Evolutionary conservation across 2,329 filamentous ascomycete genomes (phyloP).

Genomic region (Epichloe brachyelytri): DNA sequence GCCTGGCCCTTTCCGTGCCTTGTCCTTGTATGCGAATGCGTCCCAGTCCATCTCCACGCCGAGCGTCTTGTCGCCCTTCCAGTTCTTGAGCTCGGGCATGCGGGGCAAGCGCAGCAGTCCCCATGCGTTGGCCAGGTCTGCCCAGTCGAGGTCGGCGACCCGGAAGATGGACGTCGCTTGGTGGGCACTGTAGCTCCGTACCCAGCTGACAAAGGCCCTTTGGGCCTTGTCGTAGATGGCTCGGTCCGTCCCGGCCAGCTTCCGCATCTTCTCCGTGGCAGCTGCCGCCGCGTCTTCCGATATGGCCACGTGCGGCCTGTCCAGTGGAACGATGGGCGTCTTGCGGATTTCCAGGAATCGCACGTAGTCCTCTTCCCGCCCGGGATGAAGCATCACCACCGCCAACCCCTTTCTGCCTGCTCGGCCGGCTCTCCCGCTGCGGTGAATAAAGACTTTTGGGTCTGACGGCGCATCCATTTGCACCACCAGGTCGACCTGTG

Average conservation of each 20-base stretch:
- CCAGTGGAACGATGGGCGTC: slow-evolving; percentile 61
- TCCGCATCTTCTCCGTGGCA: slow-evolving; percentile 48
- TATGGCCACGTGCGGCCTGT: slow-evolving; percentile 41
- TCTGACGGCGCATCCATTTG: slow-evolving; percentile 76
- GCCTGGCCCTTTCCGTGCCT: slow-evolving; percentile 54
- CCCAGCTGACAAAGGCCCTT: slow-evolving; percentile 85
- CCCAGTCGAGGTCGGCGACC: slow-evolving; percentile 71
- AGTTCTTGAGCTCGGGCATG: slow-evolving; percentile 80
- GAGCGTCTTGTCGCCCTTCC: slow-evolving; percentile 53
- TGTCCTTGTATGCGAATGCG: slow-evolving; percentile 58
- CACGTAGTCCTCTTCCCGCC: slow-evolving; percentile 80
- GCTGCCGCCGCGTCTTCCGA: slow-evolving; percentile 46
- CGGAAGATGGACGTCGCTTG: slow-evolving; percentile 86
- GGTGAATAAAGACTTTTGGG: slow-evolving; percentile 90
- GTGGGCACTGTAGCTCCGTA: slow-evolving; percentile 83
- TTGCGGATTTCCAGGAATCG: slow-evolving; percentile 77
- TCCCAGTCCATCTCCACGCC: slow-evolving; percentile 55
- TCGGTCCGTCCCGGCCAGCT: slow-evolving; percentile 37
- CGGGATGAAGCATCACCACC: slow-evolving; percentile 73
- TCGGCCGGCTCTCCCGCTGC: slow-evolving; percentile 77
- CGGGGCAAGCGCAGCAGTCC: slow-evolving; percentile 75
- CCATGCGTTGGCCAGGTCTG: slow-evolving; percentile 68
- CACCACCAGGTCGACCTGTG: slow-evolving; percentile 79
- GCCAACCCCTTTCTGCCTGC: slow-evolving; percentile 79
- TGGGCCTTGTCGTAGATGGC: slow-evolving; percentile 76